A percentile compares a stretch with the other conserved stretches of the same genome.
Conservation (phyloP, 805 yeast genomes). For the Candida xiaguanensis region DNA sequence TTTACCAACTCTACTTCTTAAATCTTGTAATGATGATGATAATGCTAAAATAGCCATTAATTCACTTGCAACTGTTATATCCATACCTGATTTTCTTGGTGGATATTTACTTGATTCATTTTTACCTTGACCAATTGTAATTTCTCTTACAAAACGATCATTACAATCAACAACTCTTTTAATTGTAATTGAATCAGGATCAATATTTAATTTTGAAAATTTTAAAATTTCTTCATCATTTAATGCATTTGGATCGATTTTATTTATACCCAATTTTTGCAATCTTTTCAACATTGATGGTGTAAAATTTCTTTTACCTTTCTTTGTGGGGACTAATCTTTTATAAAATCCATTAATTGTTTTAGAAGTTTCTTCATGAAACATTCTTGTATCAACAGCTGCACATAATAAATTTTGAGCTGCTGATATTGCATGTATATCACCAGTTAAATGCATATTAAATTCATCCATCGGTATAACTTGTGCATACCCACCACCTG, state of each 20-base stretch:
- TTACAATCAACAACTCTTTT: constrained; percentile 92
- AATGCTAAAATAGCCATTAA: constrained; percentile 94
- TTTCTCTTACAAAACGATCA: constrained; percentile 84
- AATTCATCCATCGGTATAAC: constrained; percentile 99
- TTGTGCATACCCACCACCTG: constrained; percentile 98
- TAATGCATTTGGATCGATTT: constrained; percentile 77
- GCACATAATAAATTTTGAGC: constrained; percentile 95
- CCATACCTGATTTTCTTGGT: constrained; percentile 86
- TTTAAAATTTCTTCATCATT: constrained; percentile 67
- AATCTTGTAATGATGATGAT: constrained; percentile 70
- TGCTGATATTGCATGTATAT: constrained; percentile 91
- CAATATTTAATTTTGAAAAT: constrained; percentile 83
- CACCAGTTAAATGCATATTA: constrained; percentile 96
- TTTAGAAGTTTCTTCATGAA: constrained; percentile 87
- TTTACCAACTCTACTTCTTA: constrained; percentile 82
- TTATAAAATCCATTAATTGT: constrained; percentile 72
- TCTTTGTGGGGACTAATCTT: constrained; percentile 81
- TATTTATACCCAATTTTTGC: constrained; percentile 72
- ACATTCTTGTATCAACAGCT: constrained; percentile 94
- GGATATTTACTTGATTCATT: constrained; percentile 78
- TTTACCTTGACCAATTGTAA: constrained; percentile 88
- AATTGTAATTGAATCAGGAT: constrained; percentile 87
- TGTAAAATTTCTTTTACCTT: constrained; percentile 76
- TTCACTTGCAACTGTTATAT: constrained; percentile 94
- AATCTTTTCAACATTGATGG: constrained; percentile 75